Evolutionary conservation across 768 basidiomycete species (phyloP).

Genomic region (Lactarius trivialis): DNA sequence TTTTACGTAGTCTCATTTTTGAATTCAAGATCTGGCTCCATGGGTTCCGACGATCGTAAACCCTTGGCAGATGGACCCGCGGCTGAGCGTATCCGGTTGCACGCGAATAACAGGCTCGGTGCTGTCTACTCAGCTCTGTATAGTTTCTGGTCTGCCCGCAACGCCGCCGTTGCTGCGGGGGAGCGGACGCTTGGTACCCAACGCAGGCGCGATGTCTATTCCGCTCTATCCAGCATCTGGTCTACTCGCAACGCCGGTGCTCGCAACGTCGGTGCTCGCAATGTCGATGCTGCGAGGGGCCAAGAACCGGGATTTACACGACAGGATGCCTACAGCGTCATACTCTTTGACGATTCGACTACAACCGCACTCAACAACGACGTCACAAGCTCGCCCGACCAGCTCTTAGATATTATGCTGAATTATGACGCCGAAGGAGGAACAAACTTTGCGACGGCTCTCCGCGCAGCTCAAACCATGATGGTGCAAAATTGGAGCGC

Average conservation of each 20-base stretch:
- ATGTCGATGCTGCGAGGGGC: constrained; percentile 29
- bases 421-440: constrained; percentile 30
- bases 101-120: constrained; percentile 45
- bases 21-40: constrained; percentile 43
- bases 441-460: constrained; percentile 41
- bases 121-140: constrained; percentile 52
- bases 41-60: constrained; percentile 35
- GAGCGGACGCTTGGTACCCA: constrained; percentile 17
- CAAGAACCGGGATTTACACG: constrained; percentile 26
- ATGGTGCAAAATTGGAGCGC: constrained; percentile 46
- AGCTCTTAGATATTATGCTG: constrained; percentile 38
- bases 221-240: constrained; percentile 50
- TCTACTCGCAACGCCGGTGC: constrained; percentile 38
- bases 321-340: constrained; percentile 50
- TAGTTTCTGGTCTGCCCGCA: constrained; percentile 50
- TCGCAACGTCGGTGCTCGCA: constrained; percentile 21
- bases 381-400: constrained; percentile 38
- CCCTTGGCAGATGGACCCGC: constrained; percentile 41
- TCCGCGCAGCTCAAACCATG: constrained; percentile 31
- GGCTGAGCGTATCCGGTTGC: constrained; percentile 32
- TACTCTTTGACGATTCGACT: constrained; percentile 38
- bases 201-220: constrained; percentile 38
- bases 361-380: constrained; percentile 37
- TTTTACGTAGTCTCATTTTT: background rate
- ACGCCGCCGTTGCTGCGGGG: constrained; percentile 30